Percentiles rank a stretch among this genome's conserved stretches.
Conservation (phyloP, 805 yeast species). For the Kregervanrija delftensis region DNA sequence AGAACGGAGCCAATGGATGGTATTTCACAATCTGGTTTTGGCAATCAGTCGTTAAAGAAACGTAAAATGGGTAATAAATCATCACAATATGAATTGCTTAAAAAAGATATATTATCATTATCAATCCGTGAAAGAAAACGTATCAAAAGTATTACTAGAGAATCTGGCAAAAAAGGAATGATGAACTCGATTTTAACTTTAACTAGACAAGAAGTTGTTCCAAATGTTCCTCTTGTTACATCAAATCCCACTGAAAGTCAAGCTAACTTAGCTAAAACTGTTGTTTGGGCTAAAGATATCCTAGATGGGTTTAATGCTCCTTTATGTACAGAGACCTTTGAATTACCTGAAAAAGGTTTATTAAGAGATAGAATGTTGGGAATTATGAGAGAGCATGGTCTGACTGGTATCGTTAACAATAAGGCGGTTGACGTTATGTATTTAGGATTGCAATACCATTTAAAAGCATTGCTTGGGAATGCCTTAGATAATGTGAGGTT, state of each 20-base stretch:
- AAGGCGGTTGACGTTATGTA: constrained; percentile 70
- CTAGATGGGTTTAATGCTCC: constrained; percentile 80
- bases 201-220: constrained; percentile 67
- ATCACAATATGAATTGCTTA: constrained; percentile 72
- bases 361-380: constrained; percentile 68
- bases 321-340: constrained; percentile 66
- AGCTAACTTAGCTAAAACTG: constrained; percentile 34
- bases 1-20: constrained; percentile 66
- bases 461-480: constrained; percentile 66
- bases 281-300: constrained; percentile 90
- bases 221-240: constrained; percentile 75
- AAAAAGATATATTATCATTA: constrained; percentile 78
- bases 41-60: constrained; percentile 31
- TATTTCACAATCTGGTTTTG: constrained; percentile 40
- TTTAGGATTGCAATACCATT: constrained; percentile 76
- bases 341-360: constrained; percentile 73
- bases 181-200: constrained; percentile 61
- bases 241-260: background rate
- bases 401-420: constrained; percentile 73
- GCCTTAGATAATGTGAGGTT: constrained; percentile 67
- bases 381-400: constrained; percentile 83
- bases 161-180: constrained; percentile 72
- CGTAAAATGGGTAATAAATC: constrained; percentile 47
- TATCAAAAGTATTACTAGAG: constrained; percentile 75
- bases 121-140: constrained; percentile 81